Evolutionary conservation across 106 monocot species (phyloP), one percentile per base, ranked within the genome.

Genomic region (Allium sativum): DNA sequence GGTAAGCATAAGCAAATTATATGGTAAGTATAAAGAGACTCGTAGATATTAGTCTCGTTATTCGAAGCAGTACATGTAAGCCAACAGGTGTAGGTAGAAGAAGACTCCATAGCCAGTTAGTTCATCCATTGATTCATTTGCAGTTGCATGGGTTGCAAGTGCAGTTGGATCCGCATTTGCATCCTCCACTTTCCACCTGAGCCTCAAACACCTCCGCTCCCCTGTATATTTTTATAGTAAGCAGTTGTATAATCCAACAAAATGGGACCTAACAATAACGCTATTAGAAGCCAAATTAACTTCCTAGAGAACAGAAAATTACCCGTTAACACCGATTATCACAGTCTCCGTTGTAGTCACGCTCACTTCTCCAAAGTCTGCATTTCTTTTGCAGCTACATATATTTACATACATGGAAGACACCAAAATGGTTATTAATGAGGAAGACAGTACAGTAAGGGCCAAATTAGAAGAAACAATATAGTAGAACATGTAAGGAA

Each of bases 91-190:
- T n/a, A n/a, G 5, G 31, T 31, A 31, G 31, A 31, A 0, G 0
- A 31, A 31, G 31, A 31, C 31, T 31, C 31, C 31, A 3, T 31
- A 31, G 31, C 3, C 22, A 22, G 22, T 31, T 31, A 31, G 31
- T 31, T 31, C 31, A 21, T 22, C 52, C 48, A 20, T 52, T 50
- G 19, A 42, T 40, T 80, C 80, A 80, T 63, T 72, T 67, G 73
- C 86, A 82, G 41, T 20, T 76, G 78, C 86, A 86, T 65, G 77
- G 74, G 40, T 70, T 31, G 47, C 86, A 86, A 59, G 52, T 68
- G 82, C 86, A 86, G 86, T 64, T 79, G 52, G 60, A 18, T 40
- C 82, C 82, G 51, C 86, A 86, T 59, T 82, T 78, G 82, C 87
- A 87, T n/a, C 73, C 82, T 20, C 63, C 81, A 20, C 72, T 81